Base-by-base conservation (phyloP, 2,329 filamentous ascomycete species). In the Botrytis fabae region DNA sequence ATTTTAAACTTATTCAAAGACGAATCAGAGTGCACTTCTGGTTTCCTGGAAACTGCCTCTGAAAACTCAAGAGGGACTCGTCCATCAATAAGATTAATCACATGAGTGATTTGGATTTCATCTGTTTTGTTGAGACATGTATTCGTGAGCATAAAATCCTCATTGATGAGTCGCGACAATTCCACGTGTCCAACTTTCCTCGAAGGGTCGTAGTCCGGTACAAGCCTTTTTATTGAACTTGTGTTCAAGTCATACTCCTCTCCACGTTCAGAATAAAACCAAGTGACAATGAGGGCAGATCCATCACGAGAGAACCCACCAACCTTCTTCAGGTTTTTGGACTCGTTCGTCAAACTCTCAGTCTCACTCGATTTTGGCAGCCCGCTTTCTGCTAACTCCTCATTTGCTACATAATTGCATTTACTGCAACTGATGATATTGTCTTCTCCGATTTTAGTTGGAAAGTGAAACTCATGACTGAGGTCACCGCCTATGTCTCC, bases 401-500 rank as follows among this genome's bases (percentile, higher is more conserved):
- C 93, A 76, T 98, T 99, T 73, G 92, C 92, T 0, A 92, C 88
- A 80, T 95, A 93, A 48, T 87, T 85, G 80, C 96, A 99, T 18
- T 82, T 83, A 35, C 84, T 83, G 81, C 96, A 99, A 75, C 86
- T 91, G 75, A 97, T 89, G 54, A 99, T 87, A 1, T 89, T 91
- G 79, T 99, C 96, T 81, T 98, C 96, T 12, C 96, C 96, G 68
- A 92, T 90, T 0, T 87, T 80, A 44, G 91, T 93, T 1, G 92
- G 87, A 69, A 97, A 91, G 80, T 98, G 96, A 80, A 97, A 99
- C 79, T 99, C 96, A 81, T 99, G 96, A 81, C 95, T 98, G 54
- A 97, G 83, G 76, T 91, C 92, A 20, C 96, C 96, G 46, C 96
- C 96, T 89, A 99, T 99, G 76, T 94, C 93, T n/a, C 96, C 96